phyloP scores from a whole-genome alignment of 352 stramenopile genomes.

The Albugo laibachii region DNA sequence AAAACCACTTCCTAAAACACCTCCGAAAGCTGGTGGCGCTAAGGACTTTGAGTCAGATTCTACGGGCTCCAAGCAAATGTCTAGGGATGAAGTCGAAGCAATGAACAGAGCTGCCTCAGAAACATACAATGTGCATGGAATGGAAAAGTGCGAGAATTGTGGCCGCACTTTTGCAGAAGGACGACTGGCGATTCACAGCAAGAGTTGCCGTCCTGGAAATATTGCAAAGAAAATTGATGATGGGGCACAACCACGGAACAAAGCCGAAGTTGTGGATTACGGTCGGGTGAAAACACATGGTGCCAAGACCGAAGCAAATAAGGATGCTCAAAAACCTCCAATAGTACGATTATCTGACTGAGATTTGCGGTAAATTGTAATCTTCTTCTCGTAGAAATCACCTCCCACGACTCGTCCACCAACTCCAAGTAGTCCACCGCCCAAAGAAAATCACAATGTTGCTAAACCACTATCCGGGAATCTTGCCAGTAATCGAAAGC shows the following conservation, averaged over 20 bases:
- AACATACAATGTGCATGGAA: conserved; percentile 46
- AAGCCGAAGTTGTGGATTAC: neutral
- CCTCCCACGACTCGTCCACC: neutral
- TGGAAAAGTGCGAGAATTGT: conserved; percentile 64
- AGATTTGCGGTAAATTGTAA: neutral
- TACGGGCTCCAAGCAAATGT: conserved; percentile 10
- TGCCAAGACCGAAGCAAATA: neutral
- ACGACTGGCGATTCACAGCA: conserved; percentile 41
- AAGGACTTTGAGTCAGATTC: neutral
- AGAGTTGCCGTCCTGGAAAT: conserved; percentile 27
- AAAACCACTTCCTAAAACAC: conserved; percentile 40
- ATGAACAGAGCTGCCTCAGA: conserved; percentile 43
- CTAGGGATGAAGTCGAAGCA: conserved; percentile 38
- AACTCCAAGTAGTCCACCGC: neutral
- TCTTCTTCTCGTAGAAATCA: neutral
- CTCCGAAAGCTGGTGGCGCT: conserved; percentile 16
- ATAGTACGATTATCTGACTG: neutral
- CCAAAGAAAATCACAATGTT: neutral
- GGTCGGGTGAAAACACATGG: conserved; percentile 1
- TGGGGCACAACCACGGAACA: conserved; percentile 20
- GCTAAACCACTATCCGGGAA: conserved; percentile 18
- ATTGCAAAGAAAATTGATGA: conserved; percentile 24
- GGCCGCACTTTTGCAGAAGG: conserved; percentile 55
- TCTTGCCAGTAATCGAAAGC: conserved; percentile 41
- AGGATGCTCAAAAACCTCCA: neutral